phyloP scores from a whole-genome alignment of 2,329 filamentous ascomycete genomes.

The Aotearoamyces nothofagi region DNA sequence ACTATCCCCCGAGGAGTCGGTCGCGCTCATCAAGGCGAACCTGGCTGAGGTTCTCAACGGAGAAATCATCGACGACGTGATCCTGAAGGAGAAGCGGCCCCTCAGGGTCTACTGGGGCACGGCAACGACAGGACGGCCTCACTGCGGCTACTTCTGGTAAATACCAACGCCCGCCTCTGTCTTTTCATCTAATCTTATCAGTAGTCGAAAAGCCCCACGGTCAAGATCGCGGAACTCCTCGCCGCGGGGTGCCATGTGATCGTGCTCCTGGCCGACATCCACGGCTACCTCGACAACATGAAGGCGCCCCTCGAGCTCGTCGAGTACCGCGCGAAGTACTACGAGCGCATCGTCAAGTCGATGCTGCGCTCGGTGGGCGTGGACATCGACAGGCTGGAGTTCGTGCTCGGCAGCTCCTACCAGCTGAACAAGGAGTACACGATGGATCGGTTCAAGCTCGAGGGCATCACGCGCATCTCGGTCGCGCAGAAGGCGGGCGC shows the following conservation, averaged over 20 bases:
- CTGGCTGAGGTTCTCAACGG: constrained; percentile 70
- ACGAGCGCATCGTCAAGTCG: constrained; percentile 64
- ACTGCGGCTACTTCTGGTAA: constrained; percentile 83
- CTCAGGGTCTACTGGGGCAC: constrained; percentile 80
- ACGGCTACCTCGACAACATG: constrained; percentile 67
- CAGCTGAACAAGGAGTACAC: constrained; percentile 60
- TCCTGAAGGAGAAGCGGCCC: constrained; percentile 54
- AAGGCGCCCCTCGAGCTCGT: constrained; percentile 86
- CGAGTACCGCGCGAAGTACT: constrained; percentile 69
- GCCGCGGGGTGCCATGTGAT: constrained; percentile 71
- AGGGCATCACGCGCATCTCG: constrained; percentile 16
- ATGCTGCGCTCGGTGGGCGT: constrained; percentile 56
- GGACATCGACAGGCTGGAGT: constrained; percentile 61
- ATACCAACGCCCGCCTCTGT: too few relatives aligned
- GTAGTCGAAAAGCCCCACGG: too few relatives aligned
- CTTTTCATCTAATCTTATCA: too few relatives aligned
- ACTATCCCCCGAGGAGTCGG: too few relatives aligned
- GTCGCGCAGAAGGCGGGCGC: constrained; percentile 74
- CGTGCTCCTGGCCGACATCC: constrained; percentile 51
- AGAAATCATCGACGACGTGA: constrained; percentile 62
- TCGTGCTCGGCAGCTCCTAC: constrained; percentile 75
- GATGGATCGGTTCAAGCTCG: constrained; percentile 77
- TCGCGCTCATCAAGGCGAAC: constrained; percentile 66
- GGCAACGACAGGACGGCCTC: constrained; percentile 73
- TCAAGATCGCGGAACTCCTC: constrained; percentile 83